Evolutionary conservation across 495 filamentous ascomycete genomes (phyloP), one percentile per base, ranked within the genome.

Genomic region (Cercophora scortea): DNA sequence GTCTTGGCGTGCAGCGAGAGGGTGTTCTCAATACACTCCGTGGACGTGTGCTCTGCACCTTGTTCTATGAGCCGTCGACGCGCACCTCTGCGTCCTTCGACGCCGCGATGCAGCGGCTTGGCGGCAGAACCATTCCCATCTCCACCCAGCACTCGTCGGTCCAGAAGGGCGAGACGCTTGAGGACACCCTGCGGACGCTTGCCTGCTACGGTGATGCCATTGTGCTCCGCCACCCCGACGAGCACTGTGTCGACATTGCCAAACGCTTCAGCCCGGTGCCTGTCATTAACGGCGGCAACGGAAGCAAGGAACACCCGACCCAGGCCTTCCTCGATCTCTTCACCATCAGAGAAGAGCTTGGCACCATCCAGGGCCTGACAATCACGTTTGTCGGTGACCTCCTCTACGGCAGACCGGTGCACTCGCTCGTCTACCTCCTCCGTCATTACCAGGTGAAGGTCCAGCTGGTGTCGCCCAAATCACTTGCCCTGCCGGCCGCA

Each of bases 261-360:
- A 85, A 83, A 60, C 89, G 89, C 67, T 95, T 83, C 72, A 89
- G 88, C 39, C 81, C 82, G 25, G 88, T 95, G 1, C 93, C 93
- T 2, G 82, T 98, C 63, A 90, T 98, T 74, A 98, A 98, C 64
- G 93, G 89, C 58, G 93, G 93, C 45, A 98, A 97, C 65, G 93
- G 93, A 52, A 87, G 85, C 67, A 79, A 87, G 57, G 93, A 98
- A 73, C 93, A 98, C 69, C 93, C 93, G 4, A 97, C 94, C 0
- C 93, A 98, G 71, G 93, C 93, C 5, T 90, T 98, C 82, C 79
- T 96, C n/a, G 93, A 98, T 62, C 82, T 98, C 56, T 97, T 95
- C 78, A 98, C 93, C 38, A 96, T 98, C 67, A 85, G 94, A 50
- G 90, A 98, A 70, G 93, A 98, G 71, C 78, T 97, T 16, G 93